Evolutionary conservation across 345 rosid species (phyloP), one percentile per base, ranked within the genome.

Genomic region (Raphanus raphanistrum): DNA sequence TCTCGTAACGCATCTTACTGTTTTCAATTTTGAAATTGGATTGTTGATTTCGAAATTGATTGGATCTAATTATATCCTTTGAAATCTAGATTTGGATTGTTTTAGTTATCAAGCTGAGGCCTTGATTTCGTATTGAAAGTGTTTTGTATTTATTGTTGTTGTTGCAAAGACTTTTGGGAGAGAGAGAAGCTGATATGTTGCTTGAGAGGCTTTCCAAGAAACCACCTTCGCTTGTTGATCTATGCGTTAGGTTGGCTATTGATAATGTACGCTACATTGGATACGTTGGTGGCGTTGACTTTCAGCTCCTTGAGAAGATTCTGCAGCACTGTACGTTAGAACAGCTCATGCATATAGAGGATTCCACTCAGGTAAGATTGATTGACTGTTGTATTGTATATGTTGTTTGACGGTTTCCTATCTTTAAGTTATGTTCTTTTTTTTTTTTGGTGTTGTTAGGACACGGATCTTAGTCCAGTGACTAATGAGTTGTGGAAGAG

Each of bases 261-360:
- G 84, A 76, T 63, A 85, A 95, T 73, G 69, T 89, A 21, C 79
- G 86, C 70, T 88, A 88, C 66, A 87, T 95, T 11, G 99, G 97
- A 4, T 96, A 95, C 81, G 97, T 92, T 66, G 96, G 99, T 1
- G 97, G 87, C 15, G 88, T 91, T 8, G 99, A 92, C 78, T 68
- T 81, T 6, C 83, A 86, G 76, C 94, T 95, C 62, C 98, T 95
- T 13, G 90, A 79, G 3, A 87, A 80, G 45, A 89, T 94, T 80
- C 81, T 94, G 57, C 84, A 89, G 0, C 95, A 89, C 64, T 92
- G 98, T 76, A 83, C 97, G 1, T 5, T 82, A n/a, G 96, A 95
- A 35, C 94, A 95, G 78, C 76, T 95, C 77, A 86, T 74, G 79
- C 98, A 87, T 64, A 71, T 95, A 2, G 99, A 94, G 85, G 83